Conservation (phyloP, 202 grass and related monocot genomes). For the Schoenoplectus triqueter region DNA sequence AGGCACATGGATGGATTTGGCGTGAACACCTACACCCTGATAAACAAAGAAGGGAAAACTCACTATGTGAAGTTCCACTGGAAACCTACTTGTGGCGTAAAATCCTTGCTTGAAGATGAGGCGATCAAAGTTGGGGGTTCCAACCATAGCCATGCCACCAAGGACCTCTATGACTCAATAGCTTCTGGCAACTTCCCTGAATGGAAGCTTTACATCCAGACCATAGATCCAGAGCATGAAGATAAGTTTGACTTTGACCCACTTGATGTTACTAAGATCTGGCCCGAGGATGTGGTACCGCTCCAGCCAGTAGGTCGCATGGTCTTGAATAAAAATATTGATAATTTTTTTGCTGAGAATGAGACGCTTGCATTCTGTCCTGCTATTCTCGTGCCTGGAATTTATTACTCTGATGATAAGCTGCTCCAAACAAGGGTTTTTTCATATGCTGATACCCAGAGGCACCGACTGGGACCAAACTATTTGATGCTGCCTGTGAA, state of each 20-base stretch:
- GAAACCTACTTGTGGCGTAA: conserved; percentile 89
- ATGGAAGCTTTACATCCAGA: conserved; percentile 90
- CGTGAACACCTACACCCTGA: conserved; percentile 78
- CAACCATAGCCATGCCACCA: conserved; percentile 86
- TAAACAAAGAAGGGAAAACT: conserved; percentile 65
- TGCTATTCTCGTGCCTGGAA: conserved; percentile 74
- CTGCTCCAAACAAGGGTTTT: conserved; percentile 90
- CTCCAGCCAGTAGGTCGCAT: conserved; percentile 86
- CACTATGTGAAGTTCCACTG: conserved; percentile 89
- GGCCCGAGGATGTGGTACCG: conserved; percentile 86
- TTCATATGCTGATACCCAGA: conserved; percentile 88
- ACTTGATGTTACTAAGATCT: conserved; percentile 92
- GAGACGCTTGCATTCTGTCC: conserved; percentile 93
- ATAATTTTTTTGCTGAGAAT: conserved; percentile 92
- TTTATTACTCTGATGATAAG: conserved; percentile 95
- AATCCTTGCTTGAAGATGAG: conserved; percentile 79
- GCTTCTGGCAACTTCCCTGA: conserved; percentile 73
- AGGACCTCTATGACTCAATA: conserved; percentile 80
- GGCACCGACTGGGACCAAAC: conserved; percentile 78
- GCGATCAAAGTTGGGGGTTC: conserved; percentile 75
- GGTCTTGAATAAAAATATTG: conserved; percentile 91
- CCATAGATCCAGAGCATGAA: conserved; percentile 68
- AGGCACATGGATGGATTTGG: conserved; percentile 91
- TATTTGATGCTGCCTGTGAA: conserved; percentile 86
- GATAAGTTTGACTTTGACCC: conserved; percentile 82